phyloP scores from a whole-genome alignment of 2,329 filamentous ascomycete species.

The Sporothrix sp. region DNA sequence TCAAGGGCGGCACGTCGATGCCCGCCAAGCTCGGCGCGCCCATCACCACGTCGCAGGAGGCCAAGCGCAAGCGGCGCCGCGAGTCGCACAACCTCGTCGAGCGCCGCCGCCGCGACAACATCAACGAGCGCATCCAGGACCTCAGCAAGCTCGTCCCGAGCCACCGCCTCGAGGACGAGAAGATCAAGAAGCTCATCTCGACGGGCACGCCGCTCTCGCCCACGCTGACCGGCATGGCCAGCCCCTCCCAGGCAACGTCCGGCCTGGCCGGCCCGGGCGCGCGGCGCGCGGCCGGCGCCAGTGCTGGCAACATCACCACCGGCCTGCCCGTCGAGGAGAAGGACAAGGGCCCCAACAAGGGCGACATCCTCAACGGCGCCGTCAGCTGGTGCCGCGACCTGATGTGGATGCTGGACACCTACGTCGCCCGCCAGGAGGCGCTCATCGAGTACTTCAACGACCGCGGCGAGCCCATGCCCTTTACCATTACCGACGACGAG shows the following conservation, averaged over 20 bases:
- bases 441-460: conserved; percentile 65
- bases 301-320: conserved; percentile 75
- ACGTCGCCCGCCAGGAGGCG: conserved; percentile 81
- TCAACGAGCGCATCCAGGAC: conserved; percentile 97
- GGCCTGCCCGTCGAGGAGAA: conserved; percentile 92
- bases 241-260: conserved; percentile 70
- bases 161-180: conserved; percentile 92
- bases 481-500: conserved; percentile 82
- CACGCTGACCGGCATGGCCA: conserved; percentile 60
- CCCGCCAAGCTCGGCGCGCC: conserved; percentile 66
- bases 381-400: conserved; percentile 96
- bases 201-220: conserved; percentile 87
- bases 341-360: conserved; percentile 97
- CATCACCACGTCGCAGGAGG: conserved; percentile 67
- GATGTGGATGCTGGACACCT: conserved; percentile 91
- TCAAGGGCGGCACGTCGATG: conserved; percentile 80
- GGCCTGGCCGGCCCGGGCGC: conserved; percentile 77
- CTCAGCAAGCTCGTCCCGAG: conserved; percentile 85
- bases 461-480: conserved; percentile 66
- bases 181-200: conserved; percentile 86
- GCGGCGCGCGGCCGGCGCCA: conserved; percentile 62
- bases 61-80: conserved; percentile 80
- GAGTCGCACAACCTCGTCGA: conserved; percentile 97
- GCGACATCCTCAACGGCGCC: conserved; percentile 92
- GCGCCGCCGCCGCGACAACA: conserved; percentile 88